phyloP scores from a whole-genome alignment of 192 early-diverging fungal genomes.

The Mortierella alpina region DNA sequence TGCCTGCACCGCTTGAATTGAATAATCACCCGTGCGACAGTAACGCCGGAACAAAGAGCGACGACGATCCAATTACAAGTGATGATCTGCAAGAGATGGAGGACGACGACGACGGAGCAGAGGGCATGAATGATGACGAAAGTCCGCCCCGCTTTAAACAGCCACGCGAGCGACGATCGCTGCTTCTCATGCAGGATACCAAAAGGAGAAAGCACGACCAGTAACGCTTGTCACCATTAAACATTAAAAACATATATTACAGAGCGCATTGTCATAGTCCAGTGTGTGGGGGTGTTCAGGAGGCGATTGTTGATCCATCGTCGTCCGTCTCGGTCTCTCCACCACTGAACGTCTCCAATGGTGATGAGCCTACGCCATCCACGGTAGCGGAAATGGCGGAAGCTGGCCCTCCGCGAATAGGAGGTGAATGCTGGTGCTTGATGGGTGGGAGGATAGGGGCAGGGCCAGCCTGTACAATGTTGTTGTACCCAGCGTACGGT shows the following conservation, averaged over 20 bases:
- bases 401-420: background rate
- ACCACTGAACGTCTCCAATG: constrained; percentile 22
- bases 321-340: constrained; percentile 36
- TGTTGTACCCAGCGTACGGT: constrained; percentile 13
- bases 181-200: constrained; percentile 13
- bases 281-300: background rate
- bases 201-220: constrained; percentile 26
- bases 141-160: constrained; percentile 1
- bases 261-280: background rate
- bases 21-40: background rate
- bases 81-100: constrained; percentile 1
- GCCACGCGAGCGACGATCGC: constrained; percentile 10
- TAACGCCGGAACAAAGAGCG: background rate
- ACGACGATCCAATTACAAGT: constrained; percentile 6
- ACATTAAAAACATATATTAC: background rate
- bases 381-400: background rate
- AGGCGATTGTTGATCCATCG: background rate
- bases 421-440: constrained; percentile 9
- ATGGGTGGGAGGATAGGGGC: constrained; percentile 3
- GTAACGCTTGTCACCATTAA: background rate
- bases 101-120: background rate
- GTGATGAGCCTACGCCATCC: background rate
- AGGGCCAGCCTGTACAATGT: background rate
- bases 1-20: background rate
- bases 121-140: background rate